Evolutionary conservation across 495 filamentous ascomycete species (phyloP).

Genomic region (Aspergillus panamensis): DNA sequence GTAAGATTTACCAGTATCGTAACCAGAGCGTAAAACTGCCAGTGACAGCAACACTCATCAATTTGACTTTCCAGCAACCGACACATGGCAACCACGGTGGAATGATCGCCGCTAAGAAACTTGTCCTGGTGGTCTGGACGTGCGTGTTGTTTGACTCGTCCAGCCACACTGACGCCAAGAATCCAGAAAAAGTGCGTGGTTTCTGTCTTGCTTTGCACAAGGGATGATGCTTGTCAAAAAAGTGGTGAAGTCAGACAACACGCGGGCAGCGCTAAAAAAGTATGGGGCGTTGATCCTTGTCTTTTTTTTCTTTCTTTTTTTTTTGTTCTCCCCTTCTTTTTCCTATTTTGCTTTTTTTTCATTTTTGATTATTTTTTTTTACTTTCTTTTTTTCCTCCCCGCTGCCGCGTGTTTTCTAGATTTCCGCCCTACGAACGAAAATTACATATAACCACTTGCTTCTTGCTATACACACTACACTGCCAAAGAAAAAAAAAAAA

Average conservation of each 20-base stretch:
- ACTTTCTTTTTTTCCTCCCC: background rate
- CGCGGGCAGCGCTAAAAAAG: constrained; percentile 4
- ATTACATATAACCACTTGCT: background rate
- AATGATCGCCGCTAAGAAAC: constrained; percentile 28
- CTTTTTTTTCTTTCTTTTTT: background rate
- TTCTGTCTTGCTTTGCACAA: constrained; percentile 12
- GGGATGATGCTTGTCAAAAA: constrained; percentile 13
- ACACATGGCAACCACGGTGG: constrained; percentile 31
- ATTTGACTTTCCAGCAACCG: constrained; percentile 24
- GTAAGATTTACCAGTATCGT: background rate
- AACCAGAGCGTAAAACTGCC: background rate
- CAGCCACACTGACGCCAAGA: constrained; percentile 21
- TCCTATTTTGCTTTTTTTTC: background rate
- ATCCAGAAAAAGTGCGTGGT: constrained; percentile 8
- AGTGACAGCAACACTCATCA: constrained; percentile 1
- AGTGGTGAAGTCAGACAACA: constrained; percentile 16
- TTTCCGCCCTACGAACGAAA: background rate
- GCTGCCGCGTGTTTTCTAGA: background rate
- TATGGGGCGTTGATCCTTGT: background rate
- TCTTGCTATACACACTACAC: no score
- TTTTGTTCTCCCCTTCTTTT: background rate
- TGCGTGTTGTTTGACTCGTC: constrained; percentile 17
- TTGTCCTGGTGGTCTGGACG: constrained; percentile 18
- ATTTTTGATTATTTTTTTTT: background rate
- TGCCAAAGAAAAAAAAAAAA: no score